These are phyloP conservation scores for Fusarium tjaetaba DNA, from an alignment of 2,329 filamentous ascomycete genomes.

Conservation along the genomic window DNA sequence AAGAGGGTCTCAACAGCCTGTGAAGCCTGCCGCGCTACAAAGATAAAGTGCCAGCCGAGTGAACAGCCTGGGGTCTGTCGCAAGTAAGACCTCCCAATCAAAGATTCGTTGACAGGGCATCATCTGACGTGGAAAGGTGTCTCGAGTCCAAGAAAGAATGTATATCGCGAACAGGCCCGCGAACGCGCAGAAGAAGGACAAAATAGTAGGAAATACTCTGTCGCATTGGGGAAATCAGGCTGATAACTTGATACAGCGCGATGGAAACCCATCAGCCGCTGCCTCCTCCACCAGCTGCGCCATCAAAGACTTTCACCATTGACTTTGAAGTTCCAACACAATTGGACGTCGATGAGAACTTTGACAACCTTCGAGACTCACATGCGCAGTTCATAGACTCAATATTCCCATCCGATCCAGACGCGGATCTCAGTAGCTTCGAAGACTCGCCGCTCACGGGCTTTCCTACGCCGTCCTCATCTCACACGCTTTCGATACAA, in stretches of 20 bases:
- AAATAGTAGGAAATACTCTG: slow-evolving; percentile 48
- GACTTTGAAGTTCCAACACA: slow-evolving; percentile 59
- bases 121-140: slow-evolving; percentile 52
- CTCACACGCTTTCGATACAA: slow-evolving; percentile 49
- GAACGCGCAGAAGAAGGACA: slow-evolving; percentile 59
- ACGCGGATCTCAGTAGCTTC: slow-evolving; percentile 23
- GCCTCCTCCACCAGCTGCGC: slow-evolving; percentile 45
- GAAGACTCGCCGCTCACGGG: slow-evolving; percentile 35
- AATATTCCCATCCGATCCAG: slow-evolving; percentile 48
- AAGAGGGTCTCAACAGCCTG: slow-evolving; percentile 57
- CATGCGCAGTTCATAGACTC: slow-evolving; percentile 57
- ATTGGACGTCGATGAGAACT: slow-evolving; percentile 51
- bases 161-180: slow-evolving; percentile 60
- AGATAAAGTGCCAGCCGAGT: slow-evolving; percentile 63
- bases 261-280: slow-evolving; percentile 38
- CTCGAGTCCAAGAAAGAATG: slow-evolving; percentile 64
- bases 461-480: slow-evolving; percentile 44
- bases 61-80: slow-evolving; percentile 60
- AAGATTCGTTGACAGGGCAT: background rate
- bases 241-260: slow-evolving; percentile 16
- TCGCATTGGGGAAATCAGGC: background rate
- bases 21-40: slow-evolving; percentile 64
- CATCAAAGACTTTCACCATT: slow-evolving; percentile 63
- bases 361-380: slow-evolving; percentile 55
- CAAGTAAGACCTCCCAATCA: slow-evolving; percentile 52